phyloP scores from a whole-genome alignment of 257 asterid species.

The Ilex asprella region DNA sequence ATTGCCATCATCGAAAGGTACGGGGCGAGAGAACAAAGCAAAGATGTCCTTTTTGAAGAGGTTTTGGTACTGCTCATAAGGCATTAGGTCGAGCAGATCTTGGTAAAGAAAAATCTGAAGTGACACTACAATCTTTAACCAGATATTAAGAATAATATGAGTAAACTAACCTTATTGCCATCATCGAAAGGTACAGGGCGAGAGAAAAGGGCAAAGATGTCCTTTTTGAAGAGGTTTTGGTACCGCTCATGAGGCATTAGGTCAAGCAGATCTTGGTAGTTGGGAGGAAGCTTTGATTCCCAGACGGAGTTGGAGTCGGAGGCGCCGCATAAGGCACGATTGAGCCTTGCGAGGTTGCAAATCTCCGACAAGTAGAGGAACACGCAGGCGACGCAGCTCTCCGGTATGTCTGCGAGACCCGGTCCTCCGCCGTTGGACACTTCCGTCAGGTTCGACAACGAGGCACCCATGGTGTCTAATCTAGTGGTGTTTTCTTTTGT shows the following conservation, averaged over 20 bases:
- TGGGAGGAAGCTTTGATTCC: constrained; percentile 88
- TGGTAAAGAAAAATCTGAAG: constrained; percentile 3
- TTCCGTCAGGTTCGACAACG: too few relatives aligned
- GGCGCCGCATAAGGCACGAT: constrained; percentile 96
- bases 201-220: constrained; percentile 74
- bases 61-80: constrained; percentile 27
- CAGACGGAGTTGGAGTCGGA: constrained; percentile 97
- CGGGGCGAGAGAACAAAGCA: constrained; percentile 75
- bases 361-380: constrained; percentile 84
- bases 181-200: constrained; percentile 73
- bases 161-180: constrained; percentile 48
- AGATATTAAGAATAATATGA: constrained; percentile 1
- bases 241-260: constrained; percentile 37
- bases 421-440: constrained; percentile 16
- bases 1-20: constrained; percentile 63
- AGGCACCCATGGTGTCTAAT: too few relatives aligned
- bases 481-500: too few relatives aligned
- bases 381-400: constrained; percentile 90
- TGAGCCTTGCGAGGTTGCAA: constrained; percentile 90
- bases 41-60: constrained; percentile 63
- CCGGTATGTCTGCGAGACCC: constrained; percentile 95
- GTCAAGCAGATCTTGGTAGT: constrained; percentile 58
- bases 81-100: constrained; percentile 49
- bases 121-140: not conserved
- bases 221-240: constrained; percentile 44